A percentile compares a stretch with the other conserved stretches of the same genome.
Conservation (phyloP, 257 asterid genomes). For the Lithospermum erythrorhizon region DNA sequence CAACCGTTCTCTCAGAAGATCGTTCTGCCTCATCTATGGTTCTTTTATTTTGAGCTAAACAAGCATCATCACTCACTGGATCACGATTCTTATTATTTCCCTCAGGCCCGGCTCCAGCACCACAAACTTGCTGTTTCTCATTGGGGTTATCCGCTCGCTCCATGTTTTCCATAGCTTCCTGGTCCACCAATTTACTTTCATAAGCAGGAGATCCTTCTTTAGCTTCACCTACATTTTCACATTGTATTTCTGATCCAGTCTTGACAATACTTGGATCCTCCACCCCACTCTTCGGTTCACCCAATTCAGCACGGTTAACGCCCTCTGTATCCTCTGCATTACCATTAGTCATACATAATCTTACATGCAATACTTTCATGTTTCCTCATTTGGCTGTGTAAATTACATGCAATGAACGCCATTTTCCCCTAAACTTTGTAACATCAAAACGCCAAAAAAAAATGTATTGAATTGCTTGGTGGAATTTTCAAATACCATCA, state of each 20-base stretch:
- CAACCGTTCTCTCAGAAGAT: slow-evolving; percentile 5
- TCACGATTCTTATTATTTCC: slow-evolving; percentile 16
- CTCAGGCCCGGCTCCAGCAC: slow-evolving; percentile 10
- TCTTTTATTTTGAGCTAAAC: slow-evolving; percentile 11
- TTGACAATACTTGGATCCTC: slow-evolving; percentile 10
- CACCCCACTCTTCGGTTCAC: slow-evolving; percentile 8
- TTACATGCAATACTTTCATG: no score
- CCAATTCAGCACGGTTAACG: neutral
- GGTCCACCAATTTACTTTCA: slow-evolving; percentile 17
- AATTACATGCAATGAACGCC: no score
- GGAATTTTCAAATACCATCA: no score
- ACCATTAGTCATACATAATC: slow-evolving; percentile 6
- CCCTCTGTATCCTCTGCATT: slow-evolving; percentile 13
- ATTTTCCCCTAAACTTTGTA: no score
- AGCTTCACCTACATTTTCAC: neutral
- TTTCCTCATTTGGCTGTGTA: no score
- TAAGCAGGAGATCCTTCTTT: neutral
- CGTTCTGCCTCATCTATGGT: slow-evolving; percentile 15
- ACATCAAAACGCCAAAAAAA: no score
- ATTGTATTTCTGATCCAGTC: neutral
- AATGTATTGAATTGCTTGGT: no score
- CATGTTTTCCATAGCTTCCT: slow-evolving; percentile 18
- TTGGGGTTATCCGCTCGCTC: slow-evolving; percentile 15
- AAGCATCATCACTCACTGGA: slow-evolving; percentile 17
- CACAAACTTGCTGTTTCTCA: slow-evolving; percentile 21